Base-by-base conservation (phyloP, 140 eudicot genomes). In the Stevia rebaudiana region DNA sequence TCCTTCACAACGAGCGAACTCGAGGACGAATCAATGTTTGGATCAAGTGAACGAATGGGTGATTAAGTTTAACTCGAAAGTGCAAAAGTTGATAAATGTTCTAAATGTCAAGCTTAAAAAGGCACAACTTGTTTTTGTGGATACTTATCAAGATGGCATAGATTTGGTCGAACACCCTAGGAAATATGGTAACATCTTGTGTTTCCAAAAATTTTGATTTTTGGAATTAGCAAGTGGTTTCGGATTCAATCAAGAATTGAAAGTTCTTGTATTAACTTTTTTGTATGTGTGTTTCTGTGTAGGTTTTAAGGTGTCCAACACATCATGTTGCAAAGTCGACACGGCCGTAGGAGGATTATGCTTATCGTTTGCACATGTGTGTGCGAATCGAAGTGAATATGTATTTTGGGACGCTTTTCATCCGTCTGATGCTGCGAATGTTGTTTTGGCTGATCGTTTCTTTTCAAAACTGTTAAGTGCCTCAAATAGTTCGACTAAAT, bases 361-460 rank as follows among this genome's bases (percentile, higher is more conserved):
- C 66, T 58, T 83, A 70, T 88, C 97, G 0, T 81, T 81, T 83
- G 86, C 97, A 11, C 83, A 80, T 28, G 37, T 90, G 60, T 90
- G 97, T 71, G 61, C 30, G 0, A 80, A 90, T 49, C 78, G 89
- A 0, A 78, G 49, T 1, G 97, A 90, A 6, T 90, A 83, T 6
- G 97, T 90, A 11, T 90, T 90, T 47, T 90, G 95, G 95, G 97
- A 90, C 19, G 94, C 95, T 1, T 90, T 86, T 49, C 97, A 90
- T 71, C 95, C 97, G 1, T 79, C 95, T 0, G 97, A 90, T 73
- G 95, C 97, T 18, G 97, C 97, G 19, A 90, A 90, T 60, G 87
- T 19, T 19, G 82, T 90, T 62, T 83, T 90, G 54, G 97, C 94
- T 0, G 80, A 84, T 10, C 68, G 60, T 11, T 69, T 90, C 65